phyloP scores from a whole-genome alignment of 2,329 filamentous ascomycete genomes.

The Penicillium sp. region DNA sequence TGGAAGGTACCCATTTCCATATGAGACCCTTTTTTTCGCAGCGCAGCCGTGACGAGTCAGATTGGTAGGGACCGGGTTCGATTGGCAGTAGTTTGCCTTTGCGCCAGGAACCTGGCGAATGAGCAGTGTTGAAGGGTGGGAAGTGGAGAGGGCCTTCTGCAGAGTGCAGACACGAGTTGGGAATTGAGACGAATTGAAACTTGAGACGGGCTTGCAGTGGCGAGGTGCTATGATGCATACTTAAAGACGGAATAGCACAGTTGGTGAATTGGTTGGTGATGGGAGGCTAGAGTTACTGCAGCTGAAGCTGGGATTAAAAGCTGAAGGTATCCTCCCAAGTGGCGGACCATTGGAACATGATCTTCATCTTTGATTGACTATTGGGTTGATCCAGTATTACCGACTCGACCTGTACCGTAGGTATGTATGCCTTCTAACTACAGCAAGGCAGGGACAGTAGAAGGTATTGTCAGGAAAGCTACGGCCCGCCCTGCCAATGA shows the following conservation, averaged over 20 bases:
- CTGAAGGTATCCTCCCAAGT: neutral
- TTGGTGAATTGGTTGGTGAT: neutral
- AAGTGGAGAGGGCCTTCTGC: constrained; percentile 3
- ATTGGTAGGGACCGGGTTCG: neutral
- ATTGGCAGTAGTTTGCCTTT: constrained; percentile 6
- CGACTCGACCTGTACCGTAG: no score
- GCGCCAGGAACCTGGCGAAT: constrained; percentile 20
- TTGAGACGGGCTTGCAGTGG: neutral
- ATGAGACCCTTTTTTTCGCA: neutral
- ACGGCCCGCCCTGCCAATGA: no score
- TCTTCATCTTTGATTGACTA: no score
- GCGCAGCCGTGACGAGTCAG: neutral
- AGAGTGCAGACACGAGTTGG: constrained; percentile 10
- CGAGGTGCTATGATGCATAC: neutral
- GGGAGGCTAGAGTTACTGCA: neutral
- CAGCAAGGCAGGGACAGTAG: no score
- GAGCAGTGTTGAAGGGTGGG: neutral
- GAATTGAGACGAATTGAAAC: neutral
- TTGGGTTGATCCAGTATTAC: no score
- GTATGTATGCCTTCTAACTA: no score
- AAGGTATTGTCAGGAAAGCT: no score
- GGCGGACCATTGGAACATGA: neutral
- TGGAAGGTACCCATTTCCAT: neutral
- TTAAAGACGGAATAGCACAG: no score
- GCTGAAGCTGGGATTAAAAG: neutral